Evolutionary conservation across 306 rosid genomes (phyloP), one percentile per base, ranked within the genome.

Genomic region (Notholithocarpus densiflorus): DNA sequence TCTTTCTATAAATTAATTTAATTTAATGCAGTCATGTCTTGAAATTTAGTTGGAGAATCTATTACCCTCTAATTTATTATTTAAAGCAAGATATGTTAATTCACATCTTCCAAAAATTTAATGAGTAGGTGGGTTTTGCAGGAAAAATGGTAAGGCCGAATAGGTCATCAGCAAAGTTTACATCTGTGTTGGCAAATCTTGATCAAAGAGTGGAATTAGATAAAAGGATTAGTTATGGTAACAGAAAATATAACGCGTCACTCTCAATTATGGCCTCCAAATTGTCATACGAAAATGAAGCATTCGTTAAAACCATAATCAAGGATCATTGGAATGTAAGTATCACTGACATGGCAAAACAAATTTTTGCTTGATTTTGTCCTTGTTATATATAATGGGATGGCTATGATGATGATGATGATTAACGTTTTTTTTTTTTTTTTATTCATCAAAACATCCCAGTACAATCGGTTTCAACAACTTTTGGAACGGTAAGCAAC

Each of bases 221-320:
- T 76, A 76, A 76, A 52, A 78, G 1, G 57, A 86, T 83, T 74
- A n/a, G 23, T 48, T 23, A 26, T 3, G 75, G 70, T 0, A 69
- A 83, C 80, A 1, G 37, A 0, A 86, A 77, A 5, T 86, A 88
- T 32, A 83, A 83, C 45, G 78, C 12, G 0, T 27, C 29, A 19
- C 77, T 88, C 0, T 74, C 89, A 15, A 72, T 86, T 27, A 88
- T 88, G 91, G 85, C 91, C 29, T 77, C 86, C 20, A 88, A 88
- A 55, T 32, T 88, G 54, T 74, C 91, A 0, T 88, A 88, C 9
- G 88, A 88, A 77, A 81, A 81, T 77, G 75, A 77, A 48, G 29
- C 84, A 26, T 77, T 79, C 26, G 34, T 73, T 61, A 26, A 59
- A 23, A 59, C 27, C 65, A 59, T 6, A 59, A 23, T 59, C 65